These are phyloP conservation scores for Juglanconis juglandina DNA, from an alignment of 2,329 filamentous ascomycete genomes.

Conservation along the genomic window DNA sequence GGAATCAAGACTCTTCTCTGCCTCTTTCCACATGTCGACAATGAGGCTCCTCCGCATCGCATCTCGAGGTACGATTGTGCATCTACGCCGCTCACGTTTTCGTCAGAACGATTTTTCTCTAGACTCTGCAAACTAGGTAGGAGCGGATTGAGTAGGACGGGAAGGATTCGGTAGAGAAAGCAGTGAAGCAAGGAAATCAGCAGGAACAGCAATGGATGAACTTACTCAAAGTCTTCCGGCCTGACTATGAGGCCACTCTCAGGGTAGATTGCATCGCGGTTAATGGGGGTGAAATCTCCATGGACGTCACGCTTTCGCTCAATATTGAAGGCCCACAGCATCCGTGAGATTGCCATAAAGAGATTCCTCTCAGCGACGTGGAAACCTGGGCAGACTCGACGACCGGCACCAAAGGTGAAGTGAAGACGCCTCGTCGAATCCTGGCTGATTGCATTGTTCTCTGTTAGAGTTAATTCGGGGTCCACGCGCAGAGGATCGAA, in stretches of 20 bases:
- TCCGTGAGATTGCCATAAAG: background rate
- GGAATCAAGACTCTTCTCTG: background rate
- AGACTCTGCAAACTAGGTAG: too few species aligned
- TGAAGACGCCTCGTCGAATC: background rate
- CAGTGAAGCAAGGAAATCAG: background rate
- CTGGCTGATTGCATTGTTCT: slow-evolving; percentile 3
- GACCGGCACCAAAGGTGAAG: slow-evolving; percentile 1
- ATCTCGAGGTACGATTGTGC: background rate
- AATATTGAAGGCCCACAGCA: background rate
- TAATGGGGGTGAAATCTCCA: background rate
- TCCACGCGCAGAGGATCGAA: background rate
- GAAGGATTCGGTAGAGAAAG: too few species aligned
- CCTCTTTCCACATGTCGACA: background rate
- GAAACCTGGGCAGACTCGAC: background rate
- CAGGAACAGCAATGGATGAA: background rate
- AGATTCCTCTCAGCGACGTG: background rate
- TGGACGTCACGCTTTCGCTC: background rate
- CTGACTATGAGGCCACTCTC: background rate
- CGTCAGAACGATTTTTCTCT: background rate
- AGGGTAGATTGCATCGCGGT: background rate
- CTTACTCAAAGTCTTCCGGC: background rate
- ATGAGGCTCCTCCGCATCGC: background rate
- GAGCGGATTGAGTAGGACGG: too few species aligned
- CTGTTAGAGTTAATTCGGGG: background rate
- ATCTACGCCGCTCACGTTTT: background rate